Base-by-base conservation (phyloP, 768 basidiomycete genomes). In the Termitomyces sp. region DNA sequence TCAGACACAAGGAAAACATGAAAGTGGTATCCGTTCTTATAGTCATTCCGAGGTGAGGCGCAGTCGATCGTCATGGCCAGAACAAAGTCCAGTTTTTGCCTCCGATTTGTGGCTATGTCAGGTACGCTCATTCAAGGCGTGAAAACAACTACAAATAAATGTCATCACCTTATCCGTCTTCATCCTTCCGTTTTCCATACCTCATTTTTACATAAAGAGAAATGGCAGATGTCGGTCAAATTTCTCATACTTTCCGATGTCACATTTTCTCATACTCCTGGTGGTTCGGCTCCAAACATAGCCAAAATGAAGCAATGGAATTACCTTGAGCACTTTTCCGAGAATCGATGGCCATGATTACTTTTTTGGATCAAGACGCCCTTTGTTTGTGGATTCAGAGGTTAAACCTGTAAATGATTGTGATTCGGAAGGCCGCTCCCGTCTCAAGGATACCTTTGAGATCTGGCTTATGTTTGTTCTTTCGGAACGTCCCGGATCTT, bases 11-110 rank as follows among this genome's bases (percentile, higher is more conserved):
- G 53, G 46, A 48, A 44, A 54, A 38, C 54, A 65, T 62, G 61
- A 50, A 55, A 60, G 58, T 58, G 54, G 48, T 41, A 26, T 57
- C 41, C 70, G 68, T 73, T 74, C 50, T 67, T 76, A 76, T 73
- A 74, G 65, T 38, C 32, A 32, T 46, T 52, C 54, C 60, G 58
- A 59, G 32, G 47, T 51, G 57, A 45, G 45, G 56, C 60, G 56
- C 58, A 55, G 58, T n/a, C 17, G 28, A 19, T 47, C 32, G 46
- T 47, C 46, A 34, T 28, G 35, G 37, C 37, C 37, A 50, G 21
- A 21, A 19, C n/a, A 47, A 34, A 30, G 32, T 6, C 11, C 19
- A 12, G 30, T 49, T 49, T 48, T 51, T n/a, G 37, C 37, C 37
- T 26, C 50, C 51, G 51, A 51, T 14, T 19, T 48, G 60, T 58